These are phyloP conservation scores for Cadophora sp. DNA, from an alignment of 2,329 filamentous ascomycete genomes.

Conservation along the genomic window DNA sequence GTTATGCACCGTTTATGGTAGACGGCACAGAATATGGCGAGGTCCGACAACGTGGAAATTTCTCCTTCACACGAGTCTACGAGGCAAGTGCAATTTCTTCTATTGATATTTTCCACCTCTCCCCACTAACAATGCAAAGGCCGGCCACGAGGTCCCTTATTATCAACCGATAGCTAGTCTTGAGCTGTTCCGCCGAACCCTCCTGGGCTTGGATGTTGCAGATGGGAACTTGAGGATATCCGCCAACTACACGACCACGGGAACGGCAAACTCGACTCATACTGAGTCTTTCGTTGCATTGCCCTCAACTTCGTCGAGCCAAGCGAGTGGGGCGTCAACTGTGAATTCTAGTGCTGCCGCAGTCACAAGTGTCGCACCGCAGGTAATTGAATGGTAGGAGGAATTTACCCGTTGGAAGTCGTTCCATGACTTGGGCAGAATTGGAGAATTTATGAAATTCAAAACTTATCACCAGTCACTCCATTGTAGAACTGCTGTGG, in stretches of 20 bases:
- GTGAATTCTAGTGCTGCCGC: slow-evolving; percentile 12
- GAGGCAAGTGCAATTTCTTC: slow-evolving; percentile 25
- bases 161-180: slow-evolving; percentile 39
- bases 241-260: slow-evolving; percentile 34
- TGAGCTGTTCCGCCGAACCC: slow-evolving; percentile 41
- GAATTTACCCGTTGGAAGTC: neutral
- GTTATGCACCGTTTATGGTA: slow-evolving; percentile 62
- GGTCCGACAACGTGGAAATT: slow-evolving; percentile 65
- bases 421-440: neutral
- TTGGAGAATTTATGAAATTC: neutral
- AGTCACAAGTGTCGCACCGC: slow-evolving; percentile 16
- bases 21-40: slow-evolving; percentile 61
- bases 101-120: neutral
- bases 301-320: slow-evolving; percentile 27
- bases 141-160: slow-evolving; percentile 37
- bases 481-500: too few species aligned
- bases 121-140: slow-evolving; percentile 4
- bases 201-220: slow-evolving; percentile 44
- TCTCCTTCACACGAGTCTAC: slow-evolving; percentile 40
- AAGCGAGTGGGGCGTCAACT: neutral
- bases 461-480: neutral
- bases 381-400: slow-evolving; percentile 9
- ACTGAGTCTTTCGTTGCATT: slow-evolving; percentile 33
- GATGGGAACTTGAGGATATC: slow-evolving; percentile 49
- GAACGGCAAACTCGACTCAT: slow-evolving; percentile 33